These are phyloP conservation scores for Hebeloma cylindrosporum DNA, from an alignment of 768 basidiomycete genomes.

Conservation along the genomic window DNA sequence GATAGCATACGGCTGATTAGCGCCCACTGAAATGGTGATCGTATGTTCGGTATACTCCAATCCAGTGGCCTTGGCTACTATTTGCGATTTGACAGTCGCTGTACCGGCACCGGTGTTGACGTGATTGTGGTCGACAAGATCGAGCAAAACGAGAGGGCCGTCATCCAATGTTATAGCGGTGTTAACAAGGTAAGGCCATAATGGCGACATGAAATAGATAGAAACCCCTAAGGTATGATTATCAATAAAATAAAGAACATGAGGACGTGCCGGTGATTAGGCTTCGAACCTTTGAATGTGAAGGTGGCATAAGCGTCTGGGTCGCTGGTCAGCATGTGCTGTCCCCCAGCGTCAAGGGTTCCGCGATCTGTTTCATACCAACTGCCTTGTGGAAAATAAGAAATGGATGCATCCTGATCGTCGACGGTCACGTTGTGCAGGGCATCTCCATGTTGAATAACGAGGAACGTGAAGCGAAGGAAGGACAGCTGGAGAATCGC, in stretches of 20 bases:
- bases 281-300: constrained; percentile 32
- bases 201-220: constrained; percentile 37
- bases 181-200: constrained; percentile 39
- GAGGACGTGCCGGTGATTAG: neutral
- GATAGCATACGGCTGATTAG: constrained; percentile 5
- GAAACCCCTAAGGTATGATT: constrained; percentile 28
- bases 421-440: constrained; percentile 25
- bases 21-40: constrained; percentile 6
- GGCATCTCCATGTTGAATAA: no score
- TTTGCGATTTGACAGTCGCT: constrained; percentile 1
- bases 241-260: neutral
- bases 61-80: constrained; percentile 6
- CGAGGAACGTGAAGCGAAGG: no score
- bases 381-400: constrained; percentile 20
- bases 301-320: constrained; percentile 30
- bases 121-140: constrained; percentile 7
- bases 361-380: constrained; percentile 20
- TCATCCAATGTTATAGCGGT: constrained; percentile 31
- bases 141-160: constrained; percentile 7
- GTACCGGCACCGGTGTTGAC: constrained; percentile 1
- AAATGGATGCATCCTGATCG: constrained; percentile 22
- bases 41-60: constrained; percentile 3
- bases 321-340: constrained; percentile 13
- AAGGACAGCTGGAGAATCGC: no score
- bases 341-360: constrained; percentile 27